These are phyloP conservation scores for Bretschneidera sinensis DNA, from an alignment of 345 rosid genomes.

Conservation along the genomic window DNA sequence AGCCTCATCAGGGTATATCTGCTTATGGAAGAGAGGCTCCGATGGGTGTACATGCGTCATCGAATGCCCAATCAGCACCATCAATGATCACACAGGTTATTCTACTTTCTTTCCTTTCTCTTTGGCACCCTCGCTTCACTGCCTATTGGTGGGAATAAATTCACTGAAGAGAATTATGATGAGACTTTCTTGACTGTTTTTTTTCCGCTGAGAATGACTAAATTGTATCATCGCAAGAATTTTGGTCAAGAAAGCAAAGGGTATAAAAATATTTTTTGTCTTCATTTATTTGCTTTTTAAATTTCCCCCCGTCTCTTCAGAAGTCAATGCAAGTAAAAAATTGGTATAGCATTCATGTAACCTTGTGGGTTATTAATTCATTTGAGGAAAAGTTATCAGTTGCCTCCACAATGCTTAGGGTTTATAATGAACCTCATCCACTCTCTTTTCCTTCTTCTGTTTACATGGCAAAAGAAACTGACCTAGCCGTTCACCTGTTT, in stretches of 20 bases:
- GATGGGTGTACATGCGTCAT: constrained; percentile 58
- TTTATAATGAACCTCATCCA: not conserved
- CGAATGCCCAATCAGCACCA: constrained; percentile 61
- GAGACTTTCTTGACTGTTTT: not conserved
- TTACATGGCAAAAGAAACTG: too few species aligned
- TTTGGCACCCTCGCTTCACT: not conserved
- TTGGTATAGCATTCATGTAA: not conserved
- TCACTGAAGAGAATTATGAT: not conserved
- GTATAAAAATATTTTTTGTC: not conserved
- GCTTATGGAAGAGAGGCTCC: constrained; percentile 95
- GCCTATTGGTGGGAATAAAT: not conserved
- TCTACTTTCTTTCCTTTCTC: not conserved
- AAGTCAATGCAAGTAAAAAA: not conserved
- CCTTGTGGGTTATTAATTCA: not conserved
- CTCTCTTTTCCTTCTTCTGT: not conserved
- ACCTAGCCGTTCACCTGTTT: too few species aligned
- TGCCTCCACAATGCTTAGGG: not conserved
- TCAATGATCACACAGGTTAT: constrained; percentile 94
- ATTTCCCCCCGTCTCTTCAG: not conserved
- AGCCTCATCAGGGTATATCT: constrained; percentile 94
- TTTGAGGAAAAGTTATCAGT: too few species aligned
- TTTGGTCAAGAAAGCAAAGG: too few species aligned
- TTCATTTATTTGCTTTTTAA: too few species aligned
- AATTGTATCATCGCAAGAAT: too few species aligned
- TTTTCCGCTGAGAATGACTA: not conserved